These are phyloP conservation scores for Colletotrichum sp. DNA, from an alignment of 2,329 filamentous ascomycete genomes.

Conservation along the genomic window DNA sequence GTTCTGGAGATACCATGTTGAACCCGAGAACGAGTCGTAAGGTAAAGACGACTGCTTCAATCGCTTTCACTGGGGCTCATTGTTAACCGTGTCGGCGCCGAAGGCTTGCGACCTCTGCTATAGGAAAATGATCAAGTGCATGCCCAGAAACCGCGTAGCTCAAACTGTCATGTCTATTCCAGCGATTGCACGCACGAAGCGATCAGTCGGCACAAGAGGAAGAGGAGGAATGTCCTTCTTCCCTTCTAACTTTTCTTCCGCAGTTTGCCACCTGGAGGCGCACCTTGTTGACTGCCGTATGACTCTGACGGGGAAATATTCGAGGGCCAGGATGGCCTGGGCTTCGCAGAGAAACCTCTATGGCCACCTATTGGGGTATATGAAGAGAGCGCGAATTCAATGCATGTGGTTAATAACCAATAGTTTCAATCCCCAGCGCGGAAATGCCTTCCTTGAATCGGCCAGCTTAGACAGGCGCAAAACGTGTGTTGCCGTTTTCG, in stretches of 20 bases:
- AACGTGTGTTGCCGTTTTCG: not conserved
- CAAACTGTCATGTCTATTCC: not conserved
- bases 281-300: too few relatives aligned
- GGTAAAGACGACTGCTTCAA: not conserved
- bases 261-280: too few relatives aligned
- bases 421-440: fast-evolving
- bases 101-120: not conserved
- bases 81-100: not conserved
- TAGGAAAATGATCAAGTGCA: not conserved
- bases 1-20: not conserved
- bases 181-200: not conserved
- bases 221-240: not conserved
- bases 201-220: not conserved
- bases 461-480: not conserved
- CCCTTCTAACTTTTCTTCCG: too few relatives aligned
- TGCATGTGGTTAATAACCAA: not conserved
- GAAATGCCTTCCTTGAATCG: fast-evolving
- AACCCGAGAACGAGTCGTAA: not conserved
- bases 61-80: not conserved
- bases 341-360: too few relatives aligned
- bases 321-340: too few relatives aligned
- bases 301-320: too few relatives aligned
- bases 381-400: not conserved
- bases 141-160: not conserved
- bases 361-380: too few relatives aligned